Evolutionary conservation across 164 flowering plant genomes (phyloP).

Genomic region (Tetracentron sinense): DNA sequence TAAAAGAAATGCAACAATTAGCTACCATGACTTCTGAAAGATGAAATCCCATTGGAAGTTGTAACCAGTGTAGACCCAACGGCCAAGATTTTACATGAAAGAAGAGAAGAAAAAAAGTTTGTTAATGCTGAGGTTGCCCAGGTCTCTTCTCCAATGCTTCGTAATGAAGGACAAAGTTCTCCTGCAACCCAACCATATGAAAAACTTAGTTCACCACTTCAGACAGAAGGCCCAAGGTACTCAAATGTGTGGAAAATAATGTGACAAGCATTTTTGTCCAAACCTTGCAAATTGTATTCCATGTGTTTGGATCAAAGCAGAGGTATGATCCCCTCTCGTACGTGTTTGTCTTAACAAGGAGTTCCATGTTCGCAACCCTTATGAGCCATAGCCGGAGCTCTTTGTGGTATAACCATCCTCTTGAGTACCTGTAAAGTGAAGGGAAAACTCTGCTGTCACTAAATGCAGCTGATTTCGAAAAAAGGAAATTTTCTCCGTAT

Average conservation of each 20-base stretch:
- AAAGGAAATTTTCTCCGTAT: too few species aligned
- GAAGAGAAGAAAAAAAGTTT: background rate
- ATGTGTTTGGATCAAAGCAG: constrained; percentile 40
- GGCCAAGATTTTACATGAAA: constrained; percentile 19
- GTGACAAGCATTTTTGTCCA: background rate
- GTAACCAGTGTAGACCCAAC: too few species aligned
- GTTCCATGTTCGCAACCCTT: constrained; percentile 26
- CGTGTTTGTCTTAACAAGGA: constrained; percentile 29
- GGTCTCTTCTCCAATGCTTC: constrained; percentile 39
- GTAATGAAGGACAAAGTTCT: constrained; percentile 35
- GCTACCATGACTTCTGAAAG: too few species aligned
- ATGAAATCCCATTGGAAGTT: too few species aligned
- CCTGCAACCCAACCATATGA: constrained; percentile 23
- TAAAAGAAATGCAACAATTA: too few species aligned
- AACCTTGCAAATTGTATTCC: constrained; percentile 39
- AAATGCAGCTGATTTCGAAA: too few species aligned
- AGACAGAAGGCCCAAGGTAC: too few species aligned
- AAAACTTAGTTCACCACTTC: background rate
- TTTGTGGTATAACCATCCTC: constrained; percentile 46
- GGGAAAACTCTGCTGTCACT: background rate
- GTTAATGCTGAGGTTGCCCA: constrained; percentile 30
- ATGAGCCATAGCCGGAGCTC: constrained; percentile 33
- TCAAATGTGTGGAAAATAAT: background rate
- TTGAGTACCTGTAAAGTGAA: constrained; percentile 23
- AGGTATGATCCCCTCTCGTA: constrained; percentile 43